phyloP scores from a whole-genome alignment of 208 protist genomes.

The Wallacemonas rigidus region DNA sequence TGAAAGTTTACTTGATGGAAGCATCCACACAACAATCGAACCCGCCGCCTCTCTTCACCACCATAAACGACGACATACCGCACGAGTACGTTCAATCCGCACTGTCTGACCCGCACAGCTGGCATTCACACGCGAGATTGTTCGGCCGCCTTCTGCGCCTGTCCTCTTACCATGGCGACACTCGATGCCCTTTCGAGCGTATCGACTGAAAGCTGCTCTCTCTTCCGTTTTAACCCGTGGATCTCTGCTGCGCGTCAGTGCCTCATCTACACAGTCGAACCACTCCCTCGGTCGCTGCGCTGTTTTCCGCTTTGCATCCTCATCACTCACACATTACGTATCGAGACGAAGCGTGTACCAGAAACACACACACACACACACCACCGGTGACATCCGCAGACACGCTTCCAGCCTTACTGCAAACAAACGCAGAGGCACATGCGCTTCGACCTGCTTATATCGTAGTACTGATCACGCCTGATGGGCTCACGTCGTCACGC shows the following conservation, averaged over 20 bases:
- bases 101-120: conserved; percentile 2
- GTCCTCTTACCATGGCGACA: background rate
- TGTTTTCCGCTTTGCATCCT: background rate
- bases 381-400: background rate
- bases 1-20: conserved; percentile 7
- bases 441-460: too few relatives aligned
- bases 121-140: background rate
- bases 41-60: conserved; percentile 23
- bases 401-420: too few relatives aligned
- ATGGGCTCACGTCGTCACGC: too few relatives aligned
- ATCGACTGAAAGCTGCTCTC: background rate
- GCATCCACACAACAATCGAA: background rate
- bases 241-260: background rate
- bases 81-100: background rate
- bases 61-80: conserved; percentile 31
- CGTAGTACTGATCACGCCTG: too few relatives aligned
- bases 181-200: conserved; percentile 2
- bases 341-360: too few relatives aligned
- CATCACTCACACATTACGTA: background rate
- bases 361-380: conserved; percentile 1
- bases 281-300: background rate
- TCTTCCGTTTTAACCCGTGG: too few relatives aligned
- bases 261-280: background rate
- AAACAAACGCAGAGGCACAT: too few relatives aligned
- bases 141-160: background rate